These are phyloP conservation scores for Aspergillus bertholletiae DNA, from an alignment of 495 filamentous ascomycete genomes.

Conservation along the genomic window DNA sequence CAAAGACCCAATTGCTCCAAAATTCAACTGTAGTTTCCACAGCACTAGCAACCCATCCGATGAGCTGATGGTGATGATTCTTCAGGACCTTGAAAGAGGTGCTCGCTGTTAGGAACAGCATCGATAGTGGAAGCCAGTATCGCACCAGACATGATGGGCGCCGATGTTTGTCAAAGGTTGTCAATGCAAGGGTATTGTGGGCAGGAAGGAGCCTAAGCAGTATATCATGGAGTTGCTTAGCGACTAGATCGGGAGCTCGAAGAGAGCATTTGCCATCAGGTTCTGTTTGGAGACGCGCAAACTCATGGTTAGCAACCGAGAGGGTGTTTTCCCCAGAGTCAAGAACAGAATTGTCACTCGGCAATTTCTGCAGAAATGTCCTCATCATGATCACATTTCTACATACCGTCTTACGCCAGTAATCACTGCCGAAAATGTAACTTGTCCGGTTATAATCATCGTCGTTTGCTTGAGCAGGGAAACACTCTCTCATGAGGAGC, in stretches of 20 bases:
- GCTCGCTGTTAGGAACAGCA: conserved; percentile 66
- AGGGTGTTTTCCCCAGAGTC: conserved; percentile 79
- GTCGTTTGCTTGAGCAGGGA: conserved; percentile 31
- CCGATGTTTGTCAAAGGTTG: conserved; percentile 56
- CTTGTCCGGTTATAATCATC: not conserved
- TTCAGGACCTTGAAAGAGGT: conserved; percentile 74
- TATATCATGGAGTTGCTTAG: conserved; percentile 63
- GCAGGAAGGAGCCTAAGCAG: conserved; percentile 56
- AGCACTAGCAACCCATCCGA: conserved; percentile 71
- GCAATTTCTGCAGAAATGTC: conserved; percentile 55
- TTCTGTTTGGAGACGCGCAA: conserved; percentile 37
- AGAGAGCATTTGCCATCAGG: conserved; percentile 13
- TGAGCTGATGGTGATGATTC: conserved; percentile 66
- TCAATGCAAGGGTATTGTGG: conserved; percentile 50
- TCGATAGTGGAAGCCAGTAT: conserved; percentile 77
- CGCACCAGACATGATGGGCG: conserved; percentile 72
- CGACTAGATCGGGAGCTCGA: conserved; percentile 53
- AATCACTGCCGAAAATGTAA: conserved; percentile 29
- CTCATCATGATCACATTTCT: conserved; percentile 78
- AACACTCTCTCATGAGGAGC: conserved; percentile 76
- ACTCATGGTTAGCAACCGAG: conserved; percentile 57
- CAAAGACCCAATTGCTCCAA: conserved; percentile 92
- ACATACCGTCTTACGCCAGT: conserved; percentile 70
- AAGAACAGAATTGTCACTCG: conserved; percentile 45
- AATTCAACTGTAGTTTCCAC: conserved; percentile 81